Base-by-base conservation (phyloP, 257 asterid genomes). In the Plantago major region DNA sequence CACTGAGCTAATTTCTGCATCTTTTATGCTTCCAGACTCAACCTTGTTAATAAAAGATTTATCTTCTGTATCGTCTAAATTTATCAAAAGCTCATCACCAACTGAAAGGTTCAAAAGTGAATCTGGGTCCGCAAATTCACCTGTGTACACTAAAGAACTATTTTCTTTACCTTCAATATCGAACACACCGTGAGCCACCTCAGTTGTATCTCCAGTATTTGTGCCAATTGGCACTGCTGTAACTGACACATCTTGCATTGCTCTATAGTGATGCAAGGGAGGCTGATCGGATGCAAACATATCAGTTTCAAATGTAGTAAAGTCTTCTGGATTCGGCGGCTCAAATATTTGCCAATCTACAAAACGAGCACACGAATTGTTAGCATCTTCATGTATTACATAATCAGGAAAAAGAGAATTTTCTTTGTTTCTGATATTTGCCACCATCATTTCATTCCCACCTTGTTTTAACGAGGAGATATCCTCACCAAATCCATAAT, bases 91-190 rank as follows among this genome's bases (percentile, higher is more conserved):
- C 54, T 78, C 96, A 65, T 81, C 94, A 69, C 89, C 99, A 70
- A 85, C 84, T 46, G 91, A 79, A 71, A 89, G 87, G 81, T 93
- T 87, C 85, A 93, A 67, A 72, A 87, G 95, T 61, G 95, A 85
- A 70, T 84, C 89, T 10, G 97, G 79, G 74, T 93, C 97, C 11
- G 78, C 83, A 65, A 79, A 84, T 72, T 86, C 95, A 57, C 81
- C 67, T 11, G 70, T 45, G 65, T 64, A 75, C 66, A 19, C 73
- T 17, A 69, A 56, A 42, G 82, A 68, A 55, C 68, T 72, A 71
- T 47, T 74, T 63, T 71, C 83, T 53, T 70, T 74, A 68, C 68
- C 67, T 46, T 71, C 71, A 45, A 68, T 73, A 65, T 71, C 74
- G 57, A 64, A 76, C 67, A 73, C 70, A 73, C 73, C 65, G 47